A percentile compares a stretch with the other conserved stretches of the same genome.
Conservation (phyloP, 73 alveolate species). For the Symbiodinium natans region DNA sequence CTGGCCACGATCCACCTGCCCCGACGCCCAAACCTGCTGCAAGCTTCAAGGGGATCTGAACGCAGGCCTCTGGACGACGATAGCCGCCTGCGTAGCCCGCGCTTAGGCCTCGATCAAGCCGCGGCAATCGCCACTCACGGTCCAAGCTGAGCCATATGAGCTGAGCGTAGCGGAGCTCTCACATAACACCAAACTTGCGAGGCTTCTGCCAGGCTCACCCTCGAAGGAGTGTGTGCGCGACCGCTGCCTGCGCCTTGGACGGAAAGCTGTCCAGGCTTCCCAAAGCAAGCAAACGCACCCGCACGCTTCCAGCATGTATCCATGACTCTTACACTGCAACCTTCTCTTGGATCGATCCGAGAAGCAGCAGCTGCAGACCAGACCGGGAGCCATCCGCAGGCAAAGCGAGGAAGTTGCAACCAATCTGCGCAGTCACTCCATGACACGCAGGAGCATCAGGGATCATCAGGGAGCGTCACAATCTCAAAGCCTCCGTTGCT, state of each 20-base stretch:
- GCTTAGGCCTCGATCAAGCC: neutral
- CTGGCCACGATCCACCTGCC: no score
- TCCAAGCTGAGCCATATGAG: no score
- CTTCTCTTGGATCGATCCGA: neutral
- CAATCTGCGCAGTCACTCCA: slow-evolving; percentile 7
- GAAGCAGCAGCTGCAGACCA: neutral
- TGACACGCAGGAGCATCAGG: no score
- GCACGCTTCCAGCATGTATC: no score
- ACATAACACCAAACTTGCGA: neutral
- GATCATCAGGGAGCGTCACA: no score
- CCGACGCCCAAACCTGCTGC: no score
- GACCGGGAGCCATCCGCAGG: slow-evolving; percentile 36
- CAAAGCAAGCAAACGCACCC: neutral
- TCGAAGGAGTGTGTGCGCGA: slow-evolving; percentile 69
- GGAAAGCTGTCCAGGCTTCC: neutral
- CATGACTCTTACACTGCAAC: no score
- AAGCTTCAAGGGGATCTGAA: no score
- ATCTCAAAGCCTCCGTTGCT: slow-evolving; percentile 25
- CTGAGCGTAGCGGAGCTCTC: no score
- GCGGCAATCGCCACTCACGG: no score
- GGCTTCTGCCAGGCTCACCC: slow-evolving; percentile 5
- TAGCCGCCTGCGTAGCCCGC: neutral
- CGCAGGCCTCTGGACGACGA: neutral
- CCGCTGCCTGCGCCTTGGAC: slow-evolving; percentile 74
- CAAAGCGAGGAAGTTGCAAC: slow-evolving; percentile 66